These are phyloP conservation scores for Fusarium oligoseptatum DNA, from an alignment of 2,329 filamentous ascomycete genomes.

Conservation along the genomic window DNA sequence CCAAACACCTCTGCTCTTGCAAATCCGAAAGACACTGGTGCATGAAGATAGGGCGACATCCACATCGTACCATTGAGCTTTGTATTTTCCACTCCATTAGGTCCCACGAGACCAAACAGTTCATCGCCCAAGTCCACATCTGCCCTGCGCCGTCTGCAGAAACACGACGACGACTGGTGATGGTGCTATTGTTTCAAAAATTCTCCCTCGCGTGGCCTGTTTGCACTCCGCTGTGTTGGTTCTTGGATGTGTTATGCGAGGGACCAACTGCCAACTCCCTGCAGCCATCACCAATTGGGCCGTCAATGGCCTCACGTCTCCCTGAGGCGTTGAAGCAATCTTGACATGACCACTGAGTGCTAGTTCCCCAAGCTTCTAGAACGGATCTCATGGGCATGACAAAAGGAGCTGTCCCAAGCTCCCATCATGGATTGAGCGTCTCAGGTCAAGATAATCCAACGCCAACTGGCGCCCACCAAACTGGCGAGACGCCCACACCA, in stretches of 20 bases:
- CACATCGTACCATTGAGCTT: neutral
- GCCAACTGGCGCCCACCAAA: constrained; percentile 20
- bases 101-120: neutral
- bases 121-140: neutral
- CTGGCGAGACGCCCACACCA: constrained; percentile 25
- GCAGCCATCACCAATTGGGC: neutral
- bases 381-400: constrained; percentile 8
- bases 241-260: neutral
- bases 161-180: neutral
- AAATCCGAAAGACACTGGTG: constrained; percentile 60
- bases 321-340: constrained; percentile 10
- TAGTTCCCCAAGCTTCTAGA: constrained; percentile 17
- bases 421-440: constrained; percentile 12
- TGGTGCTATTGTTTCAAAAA: constrained; percentile 3
- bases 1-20: constrained; percentile 66
- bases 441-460: constrained; percentile 21
- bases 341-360: neutral
- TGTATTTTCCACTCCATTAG: neutral
- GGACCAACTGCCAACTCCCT: constrained; percentile 7
- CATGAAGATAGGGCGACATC: constrained; percentile 66
- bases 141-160: neutral
- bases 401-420: constrained; percentile 16
- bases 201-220: constrained; percentile 2
- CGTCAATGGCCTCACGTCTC: constrained; percentile 16
- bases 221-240: constrained; percentile 3